Evolutionary conservation across 441 rosid species (phyloP).

Genomic region (Kokia cookei): DNA sequence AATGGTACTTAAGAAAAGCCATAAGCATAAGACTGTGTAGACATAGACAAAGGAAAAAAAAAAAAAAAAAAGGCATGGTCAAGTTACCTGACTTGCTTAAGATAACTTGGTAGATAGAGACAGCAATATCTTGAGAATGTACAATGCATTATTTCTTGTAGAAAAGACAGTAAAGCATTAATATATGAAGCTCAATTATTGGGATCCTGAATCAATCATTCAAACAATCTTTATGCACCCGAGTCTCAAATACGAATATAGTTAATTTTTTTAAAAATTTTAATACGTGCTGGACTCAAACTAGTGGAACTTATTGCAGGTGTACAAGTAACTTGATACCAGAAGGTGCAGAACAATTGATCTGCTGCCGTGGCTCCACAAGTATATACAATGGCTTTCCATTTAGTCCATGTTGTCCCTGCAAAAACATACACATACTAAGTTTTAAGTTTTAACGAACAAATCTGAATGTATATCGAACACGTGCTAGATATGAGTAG

Average conservation of each 20-base stretch:
- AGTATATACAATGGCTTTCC: constrained; percentile 75
- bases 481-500: not conserved
- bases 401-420: constrained; percentile 57
- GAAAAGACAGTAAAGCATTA: not conserved
- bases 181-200: not conserved
- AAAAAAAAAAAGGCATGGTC: not conserved
- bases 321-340: not conserved
- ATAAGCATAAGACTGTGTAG: not conserved
- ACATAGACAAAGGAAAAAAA: not conserved
- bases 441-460: not conserved
- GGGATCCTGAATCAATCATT: not conserved
- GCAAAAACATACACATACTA: constrained; percentile 9
- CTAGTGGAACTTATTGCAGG: not conserved
- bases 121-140: constrained; percentile 1
- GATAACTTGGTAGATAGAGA: not conserved
- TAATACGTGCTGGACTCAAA: no score
- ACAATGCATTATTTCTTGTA: not conserved
- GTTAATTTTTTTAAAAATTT: no score
- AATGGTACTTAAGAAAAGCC: not conserved
- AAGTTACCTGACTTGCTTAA: not conserved
- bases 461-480: not conserved
- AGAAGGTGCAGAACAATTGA: not conserved
- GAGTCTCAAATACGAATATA: no score
- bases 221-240: not conserved
- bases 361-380: constrained; percentile 53